Conservation (phyloP, 2,329 filamentous ascomycete genomes). For the Cordyceps pruinosa region DNA sequence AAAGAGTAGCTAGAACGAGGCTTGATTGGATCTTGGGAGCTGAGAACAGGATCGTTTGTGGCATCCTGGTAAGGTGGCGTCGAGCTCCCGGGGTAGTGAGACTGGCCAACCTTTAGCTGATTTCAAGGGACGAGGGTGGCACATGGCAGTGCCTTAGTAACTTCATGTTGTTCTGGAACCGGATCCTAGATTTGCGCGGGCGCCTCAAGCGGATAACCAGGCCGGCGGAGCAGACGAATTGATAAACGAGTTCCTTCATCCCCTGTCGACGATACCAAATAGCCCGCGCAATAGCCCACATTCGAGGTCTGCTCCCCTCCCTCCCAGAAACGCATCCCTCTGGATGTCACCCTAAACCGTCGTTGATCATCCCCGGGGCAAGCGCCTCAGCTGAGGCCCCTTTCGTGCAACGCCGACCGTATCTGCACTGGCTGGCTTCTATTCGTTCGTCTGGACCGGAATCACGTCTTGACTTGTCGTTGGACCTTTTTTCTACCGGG, state of each 20-base stretch:
- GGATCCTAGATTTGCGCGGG: too few species aligned
- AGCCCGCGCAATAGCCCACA: too few species aligned
- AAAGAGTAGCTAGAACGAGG: not conserved
- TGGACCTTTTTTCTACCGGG: not conserved
- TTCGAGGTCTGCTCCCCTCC: not conserved
- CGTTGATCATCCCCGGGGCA: not conserved
- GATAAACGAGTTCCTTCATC: not conserved
- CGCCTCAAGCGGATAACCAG: not conserved
- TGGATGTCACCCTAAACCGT: not conserved
- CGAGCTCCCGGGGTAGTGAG: not conserved
- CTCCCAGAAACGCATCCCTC: not conserved
- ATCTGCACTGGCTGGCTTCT: not conserved
- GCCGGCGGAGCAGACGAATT: not conserved
- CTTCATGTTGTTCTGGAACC: conserved; percentile 7
- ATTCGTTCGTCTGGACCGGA: not conserved
- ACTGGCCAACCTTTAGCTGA: not conserved
- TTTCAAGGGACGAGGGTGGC: not conserved
- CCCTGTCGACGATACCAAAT: not conserved
- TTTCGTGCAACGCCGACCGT: not conserved
- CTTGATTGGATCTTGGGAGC: not conserved
- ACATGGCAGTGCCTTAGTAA: too few species aligned
- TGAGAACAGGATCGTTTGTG: not conserved
- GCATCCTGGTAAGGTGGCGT: not conserved
- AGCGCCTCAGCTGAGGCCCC: not conserved
- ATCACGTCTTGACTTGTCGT: not conserved